These are phyloP conservation scores for Stagonosporopsis rhizophila DNA, from an alignment of 2,329 filamentous ascomycete species.

Conservation along the genomic window DNA sequence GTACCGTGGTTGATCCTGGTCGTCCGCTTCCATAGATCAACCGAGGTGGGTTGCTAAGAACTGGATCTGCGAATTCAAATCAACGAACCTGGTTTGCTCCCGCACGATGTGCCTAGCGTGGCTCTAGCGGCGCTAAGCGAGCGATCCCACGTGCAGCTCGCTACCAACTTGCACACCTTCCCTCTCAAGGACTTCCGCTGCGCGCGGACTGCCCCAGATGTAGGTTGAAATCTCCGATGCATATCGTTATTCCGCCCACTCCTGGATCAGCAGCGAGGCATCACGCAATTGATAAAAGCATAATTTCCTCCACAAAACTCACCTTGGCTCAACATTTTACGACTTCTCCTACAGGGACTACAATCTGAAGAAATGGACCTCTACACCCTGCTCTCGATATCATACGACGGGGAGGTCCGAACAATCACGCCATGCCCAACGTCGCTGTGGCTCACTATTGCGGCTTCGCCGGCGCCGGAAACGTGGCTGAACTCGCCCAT, in stretches of 20 bases:
- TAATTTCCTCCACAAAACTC: not conserved
- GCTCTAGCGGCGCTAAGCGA: slow-evolving; percentile 2
- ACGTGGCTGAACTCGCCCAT: slow-evolving; percentile 5
- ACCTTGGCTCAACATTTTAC: not conserved
- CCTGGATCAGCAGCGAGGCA: not conserved
- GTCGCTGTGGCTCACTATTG: not conserved
- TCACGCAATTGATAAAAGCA: not conserved
- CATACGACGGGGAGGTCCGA: not conserved
- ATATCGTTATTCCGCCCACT: not conserved
- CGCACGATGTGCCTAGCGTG: slow-evolving; percentile 15
- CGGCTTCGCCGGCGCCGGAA: slow-evolving; percentile 3
- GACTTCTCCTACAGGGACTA: not conserved
- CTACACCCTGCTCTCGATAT: not conserved
- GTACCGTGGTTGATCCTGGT: slow-evolving; percentile 1
- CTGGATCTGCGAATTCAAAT: slow-evolving; percentile 14
- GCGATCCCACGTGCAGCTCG: slow-evolving; percentile 9
- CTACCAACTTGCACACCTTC: slow-evolving; percentile 9
- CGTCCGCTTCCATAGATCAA: slow-evolving; percentile 9
- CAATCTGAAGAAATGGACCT: not conserved
- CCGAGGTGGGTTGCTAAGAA: not conserved
- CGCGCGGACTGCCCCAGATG: slow-evolving; percentile 6
- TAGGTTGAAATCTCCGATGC: slow-evolving; percentile 6
- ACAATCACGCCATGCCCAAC: not conserved
- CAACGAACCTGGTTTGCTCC: slow-evolving; percentile 9
- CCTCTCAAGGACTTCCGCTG: not conserved